Conservation (phyloP, 2,329 filamentous ascomycete species). For the Talaromyces sp. region DNA sequence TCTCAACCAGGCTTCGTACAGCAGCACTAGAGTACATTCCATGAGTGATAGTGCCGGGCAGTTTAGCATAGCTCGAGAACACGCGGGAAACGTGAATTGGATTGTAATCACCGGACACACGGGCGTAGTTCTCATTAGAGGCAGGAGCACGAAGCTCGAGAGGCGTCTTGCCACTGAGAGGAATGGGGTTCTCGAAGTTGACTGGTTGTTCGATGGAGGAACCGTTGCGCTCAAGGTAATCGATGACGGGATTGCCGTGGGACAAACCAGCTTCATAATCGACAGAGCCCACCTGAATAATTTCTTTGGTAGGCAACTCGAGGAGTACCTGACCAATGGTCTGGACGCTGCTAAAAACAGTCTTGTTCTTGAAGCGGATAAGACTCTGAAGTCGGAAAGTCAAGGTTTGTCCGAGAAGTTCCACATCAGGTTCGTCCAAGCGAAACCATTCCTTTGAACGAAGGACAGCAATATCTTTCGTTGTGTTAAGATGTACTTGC, state of each 20-base stretch:
- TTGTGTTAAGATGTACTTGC: conserved; percentile 80
- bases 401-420: conserved; percentile 86
- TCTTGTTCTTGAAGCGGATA: conserved; percentile 91
- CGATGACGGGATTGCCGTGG: conserved; percentile 92
- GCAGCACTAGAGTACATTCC: conserved; percentile 99
- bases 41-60: conserved; percentile 96
- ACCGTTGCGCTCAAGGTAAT: conserved; percentile 90
- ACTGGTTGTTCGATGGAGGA: conserved; percentile 92
- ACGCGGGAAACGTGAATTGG: conserved; percentile 97
- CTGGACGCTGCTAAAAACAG: conserved; percentile 84
- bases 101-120: conserved; percentile 97
- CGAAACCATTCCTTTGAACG: conserved; percentile 98
- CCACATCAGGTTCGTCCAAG: conserved; percentile 75
- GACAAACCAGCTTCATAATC: conserved; percentile 90
- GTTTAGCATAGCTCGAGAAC: conserved; percentile 90
- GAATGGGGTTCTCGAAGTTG: conserved; percentile 96
- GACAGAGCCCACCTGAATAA: conserved; percentile 95
- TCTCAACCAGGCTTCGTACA: conserved; percentile 93
- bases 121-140: conserved; percentile 96
- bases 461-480: conserved; percentile 88
- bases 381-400: conserved; percentile 94
- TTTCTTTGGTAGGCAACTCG: conserved; percentile 92
- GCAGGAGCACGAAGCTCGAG: conserved; percentile 85
- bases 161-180: conserved; percentile 85
- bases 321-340: conserved; percentile 89